Evolutionary conservation across 169 alveolate species (phyloP).

Genomic region (Fabrea salina): DNA sequence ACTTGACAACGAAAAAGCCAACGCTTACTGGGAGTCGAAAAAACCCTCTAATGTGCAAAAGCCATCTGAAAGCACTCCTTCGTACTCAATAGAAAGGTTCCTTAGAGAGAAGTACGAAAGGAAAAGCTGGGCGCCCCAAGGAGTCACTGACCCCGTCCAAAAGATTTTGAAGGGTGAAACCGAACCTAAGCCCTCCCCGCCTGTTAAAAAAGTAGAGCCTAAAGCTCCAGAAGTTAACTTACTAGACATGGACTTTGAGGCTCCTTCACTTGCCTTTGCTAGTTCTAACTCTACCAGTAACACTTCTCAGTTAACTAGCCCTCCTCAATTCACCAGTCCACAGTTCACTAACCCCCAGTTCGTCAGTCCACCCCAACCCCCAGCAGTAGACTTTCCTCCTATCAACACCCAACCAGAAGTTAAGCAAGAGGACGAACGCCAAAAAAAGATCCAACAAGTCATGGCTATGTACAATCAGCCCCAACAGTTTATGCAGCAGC

Average conservation of each 20-base stretch:
- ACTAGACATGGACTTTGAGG: not conserved
- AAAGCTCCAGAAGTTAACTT: not conserved
- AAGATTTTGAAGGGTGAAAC: not conserved
- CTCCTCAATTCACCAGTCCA: not conserved
- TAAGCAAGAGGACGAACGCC: not conserved
- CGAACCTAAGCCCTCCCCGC: too few species aligned
- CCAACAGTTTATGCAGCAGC: not conserved
- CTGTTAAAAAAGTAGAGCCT: too few species aligned
- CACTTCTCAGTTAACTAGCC: not conserved
- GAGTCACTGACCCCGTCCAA: not conserved
- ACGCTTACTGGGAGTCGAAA: constrained; percentile 21
- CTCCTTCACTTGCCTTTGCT: too few species aligned
- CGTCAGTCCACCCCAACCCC: not conserved
- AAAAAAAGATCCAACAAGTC: not conserved
- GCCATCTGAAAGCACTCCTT: not conserved
- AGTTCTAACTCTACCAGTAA: too few species aligned
- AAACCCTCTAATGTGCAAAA: not conserved
- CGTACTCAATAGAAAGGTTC: not conserved
- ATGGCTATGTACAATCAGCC: not conserved
- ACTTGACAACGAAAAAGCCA: constrained; percentile 21
- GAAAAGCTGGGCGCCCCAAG: not conserved
- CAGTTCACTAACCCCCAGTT: not conserved
- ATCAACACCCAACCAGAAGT: not conserved
- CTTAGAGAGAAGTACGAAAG: constrained; percentile 26
- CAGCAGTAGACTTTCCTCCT: not conserved